Evolutionary conservation across 768 basidiomycete genomes (phyloP).

Genomic region (Boletus pseudo-olivaceus): DNA sequence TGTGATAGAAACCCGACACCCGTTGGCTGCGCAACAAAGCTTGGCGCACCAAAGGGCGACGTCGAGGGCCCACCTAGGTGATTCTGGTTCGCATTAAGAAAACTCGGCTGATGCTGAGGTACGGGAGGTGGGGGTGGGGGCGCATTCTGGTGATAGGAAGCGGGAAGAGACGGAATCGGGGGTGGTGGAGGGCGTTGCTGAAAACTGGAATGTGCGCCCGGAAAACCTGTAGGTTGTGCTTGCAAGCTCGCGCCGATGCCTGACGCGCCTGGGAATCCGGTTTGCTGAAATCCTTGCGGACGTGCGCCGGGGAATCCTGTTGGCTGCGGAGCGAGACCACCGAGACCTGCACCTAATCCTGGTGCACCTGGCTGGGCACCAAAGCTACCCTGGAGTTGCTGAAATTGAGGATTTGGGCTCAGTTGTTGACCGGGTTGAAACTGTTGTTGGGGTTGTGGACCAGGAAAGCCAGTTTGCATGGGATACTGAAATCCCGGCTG

Average conservation of each 20-base stretch:
- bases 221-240: conserved; percentile 52
- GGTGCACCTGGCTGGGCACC: conserved; percentile 25
- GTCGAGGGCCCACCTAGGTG: conserved; percentile 36
- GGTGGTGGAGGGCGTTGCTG: conserved; percentile 45
- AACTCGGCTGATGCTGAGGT: conserved; percentile 42
- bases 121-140: conserved; percentile 33
- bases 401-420: conserved; percentile 36
- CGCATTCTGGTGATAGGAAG: conserved; percentile 54
- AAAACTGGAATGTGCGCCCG: conserved; percentile 10
- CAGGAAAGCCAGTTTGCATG: conserved; percentile 64
- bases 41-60: conserved; percentile 9
- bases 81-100: conserved; percentile 54
- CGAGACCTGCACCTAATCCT: conserved; percentile 33
- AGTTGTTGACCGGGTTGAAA: conserved; percentile 35
- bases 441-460: conserved; percentile 44
- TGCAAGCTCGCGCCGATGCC: conserved; percentile 37
- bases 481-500: conserved; percentile 72
- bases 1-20: conserved; percentile 27
- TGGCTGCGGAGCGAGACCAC: conserved; percentile 55
- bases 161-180: conserved; percentile 62
- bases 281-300: conserved; percentile 40
- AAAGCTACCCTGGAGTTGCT: conserved; percentile 38
- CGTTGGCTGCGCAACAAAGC: conserved; percentile 20
- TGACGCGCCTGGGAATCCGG: conserved; percentile 40
- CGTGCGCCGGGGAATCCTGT: conserved; percentile 48